Evolutionary conservation across 441 rosid genomes (phyloP).

Genomic region (Dalechampia spathulata): DNA sequence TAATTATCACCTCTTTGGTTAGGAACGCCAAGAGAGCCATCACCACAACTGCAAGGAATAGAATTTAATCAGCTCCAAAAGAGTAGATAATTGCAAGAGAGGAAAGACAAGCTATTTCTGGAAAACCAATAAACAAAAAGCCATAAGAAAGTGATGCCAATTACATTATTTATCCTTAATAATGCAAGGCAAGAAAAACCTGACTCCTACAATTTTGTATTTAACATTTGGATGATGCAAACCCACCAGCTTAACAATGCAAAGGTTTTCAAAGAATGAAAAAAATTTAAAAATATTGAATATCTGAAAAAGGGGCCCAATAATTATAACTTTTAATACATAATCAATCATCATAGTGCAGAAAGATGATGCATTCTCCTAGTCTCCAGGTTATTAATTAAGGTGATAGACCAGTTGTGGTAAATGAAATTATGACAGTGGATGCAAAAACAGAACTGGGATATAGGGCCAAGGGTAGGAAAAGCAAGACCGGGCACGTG

Average conservation of each 20-base stretch:
- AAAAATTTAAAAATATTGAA: too few relatives aligned
- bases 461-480: neutral
- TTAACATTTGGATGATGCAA: neutral
- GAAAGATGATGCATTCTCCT: neutral
- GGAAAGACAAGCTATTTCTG: neutral
- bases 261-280: too few relatives aligned
- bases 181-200: neutral
- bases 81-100: slow-evolving; percentile 2
- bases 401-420: neutral
- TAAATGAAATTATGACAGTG: neutral
- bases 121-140: neutral
- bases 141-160: neutral
- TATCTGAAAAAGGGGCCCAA: neutral
- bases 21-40: slow-evolving; percentile 91
- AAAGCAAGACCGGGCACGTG: neutral
- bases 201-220: neutral
- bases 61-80: slow-evolving; percentile 18
- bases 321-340: too few relatives aligned
- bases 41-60: slow-evolving; percentile 73
- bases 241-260: neutral
- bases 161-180: neutral
- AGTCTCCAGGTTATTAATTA: neutral
- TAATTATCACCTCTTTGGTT: slow-evolving; percentile 95
- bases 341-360: too few relatives aligned
- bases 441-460: neutral